Percentiles rank a stretch among this genome's conserved stretches.
Conservation (phyloP, 2,329 filamentous ascomycete genomes). For the Tympanopsis confertula region DNA sequence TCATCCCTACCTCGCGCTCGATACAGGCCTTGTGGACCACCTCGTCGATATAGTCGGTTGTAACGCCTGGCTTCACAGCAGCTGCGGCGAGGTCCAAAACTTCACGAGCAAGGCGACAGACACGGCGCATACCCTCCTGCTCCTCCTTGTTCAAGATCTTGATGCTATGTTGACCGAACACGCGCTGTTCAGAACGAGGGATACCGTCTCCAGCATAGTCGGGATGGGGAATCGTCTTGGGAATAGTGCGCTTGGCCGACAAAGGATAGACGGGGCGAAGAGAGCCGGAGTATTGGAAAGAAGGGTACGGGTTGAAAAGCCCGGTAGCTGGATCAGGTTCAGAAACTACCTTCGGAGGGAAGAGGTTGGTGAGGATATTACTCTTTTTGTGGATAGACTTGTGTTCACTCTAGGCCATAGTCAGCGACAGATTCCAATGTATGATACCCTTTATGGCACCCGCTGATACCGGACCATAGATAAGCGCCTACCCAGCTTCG, state of each 20-base stretch:
- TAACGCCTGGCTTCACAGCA: conserved; percentile 50
- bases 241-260: conserved; percentile 37
- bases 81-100: conserved; percentile 54
- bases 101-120: conserved; percentile 52
- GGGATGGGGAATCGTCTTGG: conserved; percentile 44
- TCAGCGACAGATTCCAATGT: no score
- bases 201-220: conserved; percentile 57
- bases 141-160: conserved; percentile 9
- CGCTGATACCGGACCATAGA: no score
- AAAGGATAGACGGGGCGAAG: conserved; percentile 51
- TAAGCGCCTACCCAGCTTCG: conserved; percentile 56
- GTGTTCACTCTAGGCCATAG: conserved; percentile 45
- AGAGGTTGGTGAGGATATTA: conserved; percentile 22
- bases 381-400: conserved; percentile 46
- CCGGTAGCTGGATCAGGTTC: conserved; percentile 55
- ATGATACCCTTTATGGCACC: no score
- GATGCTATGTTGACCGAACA: conserved; percentile 28
- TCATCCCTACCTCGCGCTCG: conserved; percentile 43
- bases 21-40: conserved; percentile 58
- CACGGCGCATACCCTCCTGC: conserved; percentile 46
- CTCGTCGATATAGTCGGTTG: conserved; percentile 58
- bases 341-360: conserved; percentile 52
- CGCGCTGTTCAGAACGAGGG: conserved; percentile 38
- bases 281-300: conserved; percentile 46
- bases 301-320: conserved; percentile 55